Percentiles rank a stretch among this genome's conserved stretches.
Evolutionary conservation across 176 grass and related monocot species (phyloP).

Genomic region (Tuctoria greenei): DNA sequence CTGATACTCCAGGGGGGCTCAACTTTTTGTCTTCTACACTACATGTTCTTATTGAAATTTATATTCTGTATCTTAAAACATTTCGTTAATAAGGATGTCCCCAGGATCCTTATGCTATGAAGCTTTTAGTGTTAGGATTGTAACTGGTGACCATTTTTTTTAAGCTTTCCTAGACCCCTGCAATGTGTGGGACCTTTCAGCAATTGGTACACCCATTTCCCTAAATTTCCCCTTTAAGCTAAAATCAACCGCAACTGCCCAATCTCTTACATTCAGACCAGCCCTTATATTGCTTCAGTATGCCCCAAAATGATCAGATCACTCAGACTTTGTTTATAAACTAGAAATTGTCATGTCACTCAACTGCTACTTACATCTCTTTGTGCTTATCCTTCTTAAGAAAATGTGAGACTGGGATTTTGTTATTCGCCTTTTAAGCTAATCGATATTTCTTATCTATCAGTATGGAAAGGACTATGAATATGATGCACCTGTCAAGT

Average conservation of each 20-base stretch:
- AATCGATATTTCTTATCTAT: constrained; percentile 23
- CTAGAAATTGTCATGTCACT: not conserved
- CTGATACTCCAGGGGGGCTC: not conserved
- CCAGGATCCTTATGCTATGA: not conserved
- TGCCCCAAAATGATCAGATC: not conserved
- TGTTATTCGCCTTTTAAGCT: not conserved
- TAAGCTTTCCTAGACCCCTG: not conserved
- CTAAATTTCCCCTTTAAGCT: not conserved
- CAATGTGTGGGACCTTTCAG: too few relatives aligned
- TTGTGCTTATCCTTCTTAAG: constrained; percentile 4
- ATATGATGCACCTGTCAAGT: constrained; percentile 94
- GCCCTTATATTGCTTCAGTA: not conserved
- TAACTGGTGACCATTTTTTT: not conserved
- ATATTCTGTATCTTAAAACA: not conserved
- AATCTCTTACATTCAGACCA: not conserved
- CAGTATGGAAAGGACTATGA: constrained; percentile 98
- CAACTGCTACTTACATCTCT: constrained; percentile 14
- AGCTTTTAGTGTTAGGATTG: not conserved
- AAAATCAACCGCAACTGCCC: not conserved
- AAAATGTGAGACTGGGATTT: not conserved
- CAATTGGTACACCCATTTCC: too few relatives aligned
- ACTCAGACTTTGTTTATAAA: not conserved
- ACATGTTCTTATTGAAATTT: not conserved
- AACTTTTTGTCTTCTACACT: constrained; percentile 6
- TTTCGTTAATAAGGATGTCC: not conserved